These are phyloP conservation scores for Geotrichum candidum DNA, from an alignment of 1,139 yeast genomes.

Conservation along the genomic window DNA sequence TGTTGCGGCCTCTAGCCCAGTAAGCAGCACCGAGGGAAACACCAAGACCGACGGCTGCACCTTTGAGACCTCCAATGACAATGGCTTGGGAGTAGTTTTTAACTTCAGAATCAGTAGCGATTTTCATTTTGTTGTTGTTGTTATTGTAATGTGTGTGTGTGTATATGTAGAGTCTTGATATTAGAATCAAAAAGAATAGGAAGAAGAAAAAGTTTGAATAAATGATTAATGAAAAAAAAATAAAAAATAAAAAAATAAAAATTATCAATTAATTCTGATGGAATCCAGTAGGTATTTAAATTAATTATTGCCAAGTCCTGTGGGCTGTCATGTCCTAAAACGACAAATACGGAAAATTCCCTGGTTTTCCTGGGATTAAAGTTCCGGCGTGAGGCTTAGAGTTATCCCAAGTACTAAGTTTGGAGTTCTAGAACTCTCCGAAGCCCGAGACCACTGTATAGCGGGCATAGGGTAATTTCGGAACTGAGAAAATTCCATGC, in stretches of 20 bases:
- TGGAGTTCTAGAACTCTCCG: not conserved
- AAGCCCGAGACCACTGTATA: not conserved
- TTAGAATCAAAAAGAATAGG: not conserved
- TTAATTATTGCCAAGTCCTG: no score
- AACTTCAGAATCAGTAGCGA: not conserved
- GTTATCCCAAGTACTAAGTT: not conserved
- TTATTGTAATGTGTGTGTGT: not conserved
- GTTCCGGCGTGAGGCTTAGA: not conserved
- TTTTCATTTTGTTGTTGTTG: not conserved
- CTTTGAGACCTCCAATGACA: slow-evolving; percentile 56
- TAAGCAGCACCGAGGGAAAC: slow-evolving; percentile 42
- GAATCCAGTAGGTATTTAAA: not conserved
- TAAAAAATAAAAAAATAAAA: no score
- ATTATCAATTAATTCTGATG: not conserved
- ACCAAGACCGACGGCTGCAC: slow-evolving; percentile 52
- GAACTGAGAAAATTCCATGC: not conserved
- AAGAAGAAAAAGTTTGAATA: not conserved
- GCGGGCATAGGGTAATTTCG: not conserved
- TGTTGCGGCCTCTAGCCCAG: slow-evolving; percentile 17
- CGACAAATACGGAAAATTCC: not conserved
- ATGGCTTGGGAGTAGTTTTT: slow-evolving; percentile 54
- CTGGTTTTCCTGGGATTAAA: not conserved
- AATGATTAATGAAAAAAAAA: no score
- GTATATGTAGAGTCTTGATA: not conserved
- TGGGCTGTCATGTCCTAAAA: not conserved